phyloP scores from a whole-genome alignment of 108 stramenopile genomes.

The Conticribra weissflogii region DNA sequence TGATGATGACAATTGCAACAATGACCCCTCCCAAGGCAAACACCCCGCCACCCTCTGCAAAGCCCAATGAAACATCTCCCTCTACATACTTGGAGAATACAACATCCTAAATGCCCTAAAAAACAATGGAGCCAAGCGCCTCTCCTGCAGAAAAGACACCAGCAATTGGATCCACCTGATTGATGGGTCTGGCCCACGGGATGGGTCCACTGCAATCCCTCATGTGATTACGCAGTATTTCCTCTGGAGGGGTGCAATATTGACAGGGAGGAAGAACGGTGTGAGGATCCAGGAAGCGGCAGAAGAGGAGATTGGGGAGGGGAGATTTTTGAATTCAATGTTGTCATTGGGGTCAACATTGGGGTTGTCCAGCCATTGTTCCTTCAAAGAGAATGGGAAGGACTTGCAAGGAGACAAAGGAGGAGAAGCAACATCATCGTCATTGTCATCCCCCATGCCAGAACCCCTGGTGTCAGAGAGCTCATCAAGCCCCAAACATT shows the following conservation, averaged over 20 bases:
- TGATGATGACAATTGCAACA: conserved; percentile 2
- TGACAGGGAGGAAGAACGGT: not conserved
- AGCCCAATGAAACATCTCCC: conserved; percentile 70
- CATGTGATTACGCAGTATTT: conserved; percentile 36
- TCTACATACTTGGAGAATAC: conserved; percentile 81
- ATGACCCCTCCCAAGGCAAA: not conserved
- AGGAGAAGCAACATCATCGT: no score
- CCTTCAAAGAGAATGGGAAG: no score
- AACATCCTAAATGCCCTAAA: conserved; percentile 86
- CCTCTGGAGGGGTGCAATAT: conserved; percentile 33
- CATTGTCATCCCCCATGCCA: no score
- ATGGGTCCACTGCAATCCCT: conserved; percentile 45
- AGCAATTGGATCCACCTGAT: conserved; percentile 56
- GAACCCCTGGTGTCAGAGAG: no score
- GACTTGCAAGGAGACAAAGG: no score
- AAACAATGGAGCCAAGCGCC: conserved; percentile 82
- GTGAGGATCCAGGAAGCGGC: not conserved
- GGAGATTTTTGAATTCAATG: no score
- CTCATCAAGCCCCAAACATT: no score
- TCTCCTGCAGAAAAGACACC: conserved; percentile 55
- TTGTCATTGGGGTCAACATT: no score
- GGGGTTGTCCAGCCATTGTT: no score
- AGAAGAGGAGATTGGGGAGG: not conserved
- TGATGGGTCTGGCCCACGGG: conserved; percentile 46
- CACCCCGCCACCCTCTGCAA: conserved; percentile 46